phyloP scores from a whole-genome alignment of 176 grass and related monocot genomes.

The bread wheat (Triticum aestivum) region DNA sequence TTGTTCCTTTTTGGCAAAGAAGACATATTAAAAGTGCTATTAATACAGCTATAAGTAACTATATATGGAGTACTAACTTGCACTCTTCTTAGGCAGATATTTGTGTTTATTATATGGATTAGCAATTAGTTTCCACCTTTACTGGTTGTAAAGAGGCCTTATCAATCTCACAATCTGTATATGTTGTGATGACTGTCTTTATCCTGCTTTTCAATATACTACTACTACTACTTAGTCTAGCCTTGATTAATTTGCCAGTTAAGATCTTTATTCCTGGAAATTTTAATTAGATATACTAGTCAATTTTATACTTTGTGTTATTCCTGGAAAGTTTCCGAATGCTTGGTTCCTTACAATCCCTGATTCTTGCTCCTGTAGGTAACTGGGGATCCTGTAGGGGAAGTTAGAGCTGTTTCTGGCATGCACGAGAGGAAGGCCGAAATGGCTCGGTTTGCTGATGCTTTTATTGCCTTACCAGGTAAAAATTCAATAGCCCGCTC shows the following conservation, averaged over 20 bases:
- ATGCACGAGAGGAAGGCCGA: slow-evolving; percentile 97
- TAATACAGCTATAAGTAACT: neutral
- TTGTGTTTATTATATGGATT: neutral
- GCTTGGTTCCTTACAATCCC: neutral
- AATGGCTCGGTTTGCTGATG: slow-evolving; percentile 90
- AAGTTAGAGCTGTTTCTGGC: slow-evolving; percentile 81
- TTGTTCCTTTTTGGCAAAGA: neutral
- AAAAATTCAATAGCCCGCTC: slow-evolving; percentile 26
- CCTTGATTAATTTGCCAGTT: neutral
- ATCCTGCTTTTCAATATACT: neutral
- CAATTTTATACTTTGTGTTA: neutral
- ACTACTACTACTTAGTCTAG: neutral
- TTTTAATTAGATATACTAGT: neutral
- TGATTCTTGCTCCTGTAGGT: slow-evolving; percentile 42
- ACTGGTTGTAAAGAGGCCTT: neutral
- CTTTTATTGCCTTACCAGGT: slow-evolving; percentile 96
- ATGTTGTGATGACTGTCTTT: neutral
- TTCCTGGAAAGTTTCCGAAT: neutral
- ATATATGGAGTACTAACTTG: too few relatives aligned
- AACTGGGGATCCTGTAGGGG: slow-evolving; percentile 69
- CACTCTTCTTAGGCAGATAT: neutral
- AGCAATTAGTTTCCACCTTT: neutral
- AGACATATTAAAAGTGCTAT: neutral
- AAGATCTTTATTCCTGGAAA: neutral
- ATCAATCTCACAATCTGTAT: neutral